Conservation (phyloP, 164 flowering plant genomes). For the Nelumbo lutea region DNA sequence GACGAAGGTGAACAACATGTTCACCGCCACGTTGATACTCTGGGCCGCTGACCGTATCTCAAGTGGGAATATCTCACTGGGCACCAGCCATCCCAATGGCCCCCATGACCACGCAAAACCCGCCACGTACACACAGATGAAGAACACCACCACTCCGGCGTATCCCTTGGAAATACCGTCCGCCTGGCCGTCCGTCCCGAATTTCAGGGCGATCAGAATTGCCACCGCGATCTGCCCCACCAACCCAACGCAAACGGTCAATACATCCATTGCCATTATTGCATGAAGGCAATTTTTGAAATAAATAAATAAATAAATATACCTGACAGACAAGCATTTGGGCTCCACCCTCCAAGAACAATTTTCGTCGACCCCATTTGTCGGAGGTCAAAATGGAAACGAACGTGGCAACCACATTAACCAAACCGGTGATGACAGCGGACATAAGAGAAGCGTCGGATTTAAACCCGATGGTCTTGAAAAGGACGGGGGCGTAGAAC, state of each 20-base stretch:
- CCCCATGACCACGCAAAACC: conserved; percentile 98
- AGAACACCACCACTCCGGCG: conserved; percentile 60
- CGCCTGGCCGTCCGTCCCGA: conserved; percentile 48
- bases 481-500: conserved; percentile 81
- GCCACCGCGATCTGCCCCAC: conserved; percentile 44
- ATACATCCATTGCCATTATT: no score
- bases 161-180: conserved; percentile 54
- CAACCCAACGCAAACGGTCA: no score
- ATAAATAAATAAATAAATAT: not conserved
- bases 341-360: conserved; percentile 69
- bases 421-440: conserved; percentile 67
- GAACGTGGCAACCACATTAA: conserved; percentile 53
- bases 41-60: conserved; percentile 88
- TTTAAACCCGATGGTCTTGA: conserved; percentile 64
- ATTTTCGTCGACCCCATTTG: conserved; percentile 56
- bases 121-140: conserved; percentile 70
- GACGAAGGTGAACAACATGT: conserved; percentile 38
- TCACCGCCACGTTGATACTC: conserved; percentile 69
- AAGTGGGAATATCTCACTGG: conserved; percentile 82
- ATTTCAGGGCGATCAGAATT: conserved; percentile 49
- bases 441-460: conserved; percentile 62
- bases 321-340: conserved; percentile 84
- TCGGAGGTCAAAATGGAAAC: conserved; percentile 68
- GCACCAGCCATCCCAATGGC: conserved; percentile 82
- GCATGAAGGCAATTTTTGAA: not conserved